phyloP scores from a whole-genome alignment of 352 stramenopile species.

The Globisporangium viniferum region DNA sequence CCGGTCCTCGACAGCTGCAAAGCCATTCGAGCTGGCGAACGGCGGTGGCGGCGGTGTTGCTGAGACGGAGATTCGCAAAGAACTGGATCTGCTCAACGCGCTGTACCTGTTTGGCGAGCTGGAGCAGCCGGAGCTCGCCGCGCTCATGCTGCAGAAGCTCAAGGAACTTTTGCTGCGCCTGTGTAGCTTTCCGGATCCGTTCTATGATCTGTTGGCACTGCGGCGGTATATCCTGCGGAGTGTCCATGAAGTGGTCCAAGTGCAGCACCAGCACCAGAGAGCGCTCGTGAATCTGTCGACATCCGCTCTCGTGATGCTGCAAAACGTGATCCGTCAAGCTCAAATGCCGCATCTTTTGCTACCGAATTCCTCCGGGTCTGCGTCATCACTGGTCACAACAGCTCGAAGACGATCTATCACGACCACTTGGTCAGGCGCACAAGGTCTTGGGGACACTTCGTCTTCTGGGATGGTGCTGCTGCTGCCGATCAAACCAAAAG shows the following conservation, averaged over 20 bases:
- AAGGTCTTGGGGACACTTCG: no score
- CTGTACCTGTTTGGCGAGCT: constrained; percentile 53
- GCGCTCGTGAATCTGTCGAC: constrained; percentile 9
- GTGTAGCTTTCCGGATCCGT: constrained; percentile 49
- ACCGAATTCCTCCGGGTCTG: background rate
- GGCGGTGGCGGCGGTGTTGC: background rate
- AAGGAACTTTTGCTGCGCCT: constrained; percentile 34
- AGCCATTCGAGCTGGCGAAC: background rate
- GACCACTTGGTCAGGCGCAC: background rate
- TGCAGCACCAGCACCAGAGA: constrained; percentile 46
- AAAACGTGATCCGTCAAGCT: background rate
- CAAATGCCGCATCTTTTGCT: background rate
- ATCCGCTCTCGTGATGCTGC: constrained; percentile 9
- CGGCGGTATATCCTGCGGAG: constrained; percentile 52
- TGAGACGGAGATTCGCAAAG: constrained; percentile 14
- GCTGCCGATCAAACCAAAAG: constrained; percentile 23
- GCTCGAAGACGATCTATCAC: constrained; percentile 1
- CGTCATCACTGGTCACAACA: background rate
- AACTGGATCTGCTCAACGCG: constrained; percentile 45
- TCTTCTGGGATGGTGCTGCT: background rate
- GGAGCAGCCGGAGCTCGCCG: constrained; percentile 34
- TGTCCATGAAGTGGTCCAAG: constrained; percentile 47
- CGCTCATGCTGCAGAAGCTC: constrained; percentile 48
- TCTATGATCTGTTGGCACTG: constrained; percentile 53
- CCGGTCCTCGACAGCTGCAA: background rate